Conservation (phyloP, 441 rosid species). For the Pelargonium myrrhifolium region DNA sequence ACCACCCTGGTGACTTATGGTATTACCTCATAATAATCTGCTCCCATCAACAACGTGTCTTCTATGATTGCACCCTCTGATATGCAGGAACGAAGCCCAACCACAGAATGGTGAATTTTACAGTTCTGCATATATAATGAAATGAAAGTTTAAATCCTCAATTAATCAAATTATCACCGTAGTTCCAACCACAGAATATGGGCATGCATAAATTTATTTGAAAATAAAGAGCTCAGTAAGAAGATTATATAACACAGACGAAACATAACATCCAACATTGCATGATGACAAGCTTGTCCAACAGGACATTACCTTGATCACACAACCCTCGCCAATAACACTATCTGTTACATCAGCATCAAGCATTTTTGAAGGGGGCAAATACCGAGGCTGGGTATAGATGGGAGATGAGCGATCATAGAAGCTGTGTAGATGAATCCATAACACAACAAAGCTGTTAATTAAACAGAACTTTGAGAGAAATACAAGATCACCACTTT, state of each 20-base stretch:
- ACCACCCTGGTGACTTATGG: background rate
- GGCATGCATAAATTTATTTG: background rate
- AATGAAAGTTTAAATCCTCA: background rate
- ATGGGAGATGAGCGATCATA: constrained; percentile 94
- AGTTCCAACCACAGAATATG: background rate
- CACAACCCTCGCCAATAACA: constrained; percentile 95
- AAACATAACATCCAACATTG: background rate
- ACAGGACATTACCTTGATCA: constrained; percentile 53
- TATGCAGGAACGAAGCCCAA: constrained; percentile 91
- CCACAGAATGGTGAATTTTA: constrained; percentile 84
- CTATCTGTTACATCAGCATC: constrained; percentile 96
- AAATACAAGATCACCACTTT: background rate
- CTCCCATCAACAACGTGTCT: constrained; percentile 86
- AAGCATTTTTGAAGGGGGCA: constrained; percentile 97
- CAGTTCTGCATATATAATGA: constrained; percentile 59
- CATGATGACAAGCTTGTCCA: background rate
- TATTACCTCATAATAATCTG: constrained; percentile 84
- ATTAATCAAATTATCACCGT: background rate
- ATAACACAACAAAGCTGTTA: background rate
- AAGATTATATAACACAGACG: background rate
- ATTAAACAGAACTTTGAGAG: background rate
- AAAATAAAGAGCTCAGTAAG: background rate
- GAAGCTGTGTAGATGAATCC: constrained; percentile 39
- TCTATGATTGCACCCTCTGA: constrained; percentile 91
- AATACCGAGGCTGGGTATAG: constrained; percentile 88